Conservation (phyloP, 2,329 filamentous ascomycete species). For the Lecanicillium sp. region DNA sequence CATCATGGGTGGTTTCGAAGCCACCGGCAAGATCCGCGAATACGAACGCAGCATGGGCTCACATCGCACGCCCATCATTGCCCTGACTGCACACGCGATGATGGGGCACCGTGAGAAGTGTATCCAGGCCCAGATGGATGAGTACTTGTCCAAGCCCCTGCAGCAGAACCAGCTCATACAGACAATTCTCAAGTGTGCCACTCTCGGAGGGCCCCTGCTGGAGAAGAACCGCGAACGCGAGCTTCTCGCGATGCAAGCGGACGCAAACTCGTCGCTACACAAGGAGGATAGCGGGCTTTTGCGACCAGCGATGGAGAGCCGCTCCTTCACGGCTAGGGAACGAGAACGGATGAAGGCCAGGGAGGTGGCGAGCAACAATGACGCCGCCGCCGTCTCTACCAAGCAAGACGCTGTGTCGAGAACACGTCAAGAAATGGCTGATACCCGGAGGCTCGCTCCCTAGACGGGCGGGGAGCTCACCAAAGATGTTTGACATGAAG, state of each 20-base stretch:
- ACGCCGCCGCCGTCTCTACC: slow-evolving; percentile 35
- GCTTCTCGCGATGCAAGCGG: slow-evolving; percentile 45
- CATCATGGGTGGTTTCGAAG: slow-evolving; percentile 99
- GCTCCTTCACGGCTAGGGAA: slow-evolving; percentile 68
- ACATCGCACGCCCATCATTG: slow-evolving; percentile 88
- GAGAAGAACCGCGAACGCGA: slow-evolving; percentile 66
- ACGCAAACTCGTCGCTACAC: slow-evolving; percentile 39
- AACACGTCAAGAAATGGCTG: slow-evolving; percentile 28
- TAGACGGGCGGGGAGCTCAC: slow-evolving; percentile 8
- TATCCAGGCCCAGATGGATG: slow-evolving; percentile 98
- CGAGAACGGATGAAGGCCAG: slow-evolving; percentile 50
- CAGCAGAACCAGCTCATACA: slow-evolving; percentile 97
- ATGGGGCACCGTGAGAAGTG: slow-evolving; percentile 97
- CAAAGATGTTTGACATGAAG: slow-evolving; percentile 12
- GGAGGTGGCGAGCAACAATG: slow-evolving; percentile 56
- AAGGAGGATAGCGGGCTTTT: slow-evolving; percentile 33
- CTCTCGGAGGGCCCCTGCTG: slow-evolving; percentile 75
- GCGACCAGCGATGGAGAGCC: slow-evolving; percentile 43
- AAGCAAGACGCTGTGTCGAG: slow-evolving; percentile 42
- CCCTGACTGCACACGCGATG: slow-evolving; percentile 96
- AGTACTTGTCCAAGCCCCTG: slow-evolving; percentile 93
- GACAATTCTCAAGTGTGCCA: slow-evolving; percentile 94
- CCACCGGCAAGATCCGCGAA: slow-evolving; percentile 91
- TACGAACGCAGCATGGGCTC: slow-evolving; percentile 79
- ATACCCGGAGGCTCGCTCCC: slow-evolving; percentile 12